A percentile compares a stretch with the other conserved stretches of the same genome.
Evolutionary conservation across 139 green algal species (phyloP).

Genomic region (Limnomonas spitsbergensis): DNA sequence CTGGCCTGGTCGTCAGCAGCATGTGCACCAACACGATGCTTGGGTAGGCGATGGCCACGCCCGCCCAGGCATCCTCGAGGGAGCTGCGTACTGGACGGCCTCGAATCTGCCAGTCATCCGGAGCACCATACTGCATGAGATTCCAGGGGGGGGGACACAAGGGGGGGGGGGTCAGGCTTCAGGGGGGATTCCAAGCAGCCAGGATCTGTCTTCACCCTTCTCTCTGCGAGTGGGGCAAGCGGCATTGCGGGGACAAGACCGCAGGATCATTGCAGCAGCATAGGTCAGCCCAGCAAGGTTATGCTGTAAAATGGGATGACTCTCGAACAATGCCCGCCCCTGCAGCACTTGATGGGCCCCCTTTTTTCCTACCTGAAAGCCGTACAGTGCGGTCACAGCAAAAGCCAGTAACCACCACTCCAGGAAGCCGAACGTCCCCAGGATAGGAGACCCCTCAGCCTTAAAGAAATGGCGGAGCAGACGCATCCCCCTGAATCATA

Average conservation of each 20-base stretch:
- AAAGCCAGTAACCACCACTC: slow-evolving; percentile 27
- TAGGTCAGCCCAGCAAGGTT: no score
- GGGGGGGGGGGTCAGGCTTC: no score
- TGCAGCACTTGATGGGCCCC: no score
- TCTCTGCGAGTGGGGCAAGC: no score
- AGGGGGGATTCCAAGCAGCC: no score
- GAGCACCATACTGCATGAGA: not conserved
- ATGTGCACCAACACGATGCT: not conserved
- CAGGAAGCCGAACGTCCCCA: slow-evolving; percentile 32
- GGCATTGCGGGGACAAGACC: no score
- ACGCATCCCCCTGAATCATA: not conserved
- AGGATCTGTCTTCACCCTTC: no score
- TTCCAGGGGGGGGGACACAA: no score
- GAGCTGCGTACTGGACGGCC: not conserved
- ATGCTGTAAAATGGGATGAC: no score
- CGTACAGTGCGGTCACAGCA: not conserved
- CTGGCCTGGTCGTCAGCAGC: slow-evolving; percentile 2
- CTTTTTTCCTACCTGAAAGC: not conserved
- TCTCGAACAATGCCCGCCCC: no score
- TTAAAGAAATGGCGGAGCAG: not conserved
- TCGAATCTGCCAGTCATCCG: not conserved
- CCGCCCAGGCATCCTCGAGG: not conserved
- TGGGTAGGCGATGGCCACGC: not conserved
- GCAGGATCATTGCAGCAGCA: no score
- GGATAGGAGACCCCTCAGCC: slow-evolving; percentile 28